phyloP scores from a whole-genome alignment of 2,329 filamentous ascomycete genomes.

The Trichophaea hybrida region DNA sequence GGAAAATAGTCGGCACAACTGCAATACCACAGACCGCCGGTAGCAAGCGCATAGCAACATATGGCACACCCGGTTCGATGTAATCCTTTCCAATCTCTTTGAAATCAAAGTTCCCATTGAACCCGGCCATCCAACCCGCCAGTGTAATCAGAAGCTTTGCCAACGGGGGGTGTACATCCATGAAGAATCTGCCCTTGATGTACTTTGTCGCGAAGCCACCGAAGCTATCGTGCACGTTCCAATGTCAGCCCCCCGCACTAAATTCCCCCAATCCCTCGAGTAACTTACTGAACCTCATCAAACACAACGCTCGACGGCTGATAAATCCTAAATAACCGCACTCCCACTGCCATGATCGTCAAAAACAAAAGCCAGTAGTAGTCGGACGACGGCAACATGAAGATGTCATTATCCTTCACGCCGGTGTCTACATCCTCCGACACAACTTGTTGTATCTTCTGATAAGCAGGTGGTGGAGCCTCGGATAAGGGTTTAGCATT shows the following conservation, averaged over 20 bases:
- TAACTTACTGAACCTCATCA: slow-evolving; percentile 93
- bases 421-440: neutral
- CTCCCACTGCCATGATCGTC: slow-evolving; percentile 59
- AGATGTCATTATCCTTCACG: slow-evolving; percentile 80
- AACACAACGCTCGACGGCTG: slow-evolving; percentile 94
- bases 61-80: slow-evolving; percentile 81
- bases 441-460: too few species aligned
- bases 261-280: slow-evolving; percentile 1
- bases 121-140: slow-evolving; percentile 86
- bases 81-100: slow-evolving; percentile 99
- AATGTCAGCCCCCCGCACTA: slow-evolving; percentile 6
- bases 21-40: slow-evolving; percentile 80
- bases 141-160: slow-evolving; percentile 94
- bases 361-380: slow-evolving; percentile 62
- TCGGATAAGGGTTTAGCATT: neutral
- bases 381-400: slow-evolving; percentile 69
- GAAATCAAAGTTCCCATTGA: slow-evolving; percentile 93
- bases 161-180: slow-evolving; percentile 97
- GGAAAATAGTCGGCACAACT: slow-evolving; percentile 80
- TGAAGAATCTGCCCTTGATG: slow-evolving; percentile 98
- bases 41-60: slow-evolving; percentile 92
- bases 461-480: neutral
- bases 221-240: slow-evolving; percentile 48
- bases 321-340: slow-evolving; percentile 90
- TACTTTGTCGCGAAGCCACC: slow-evolving; percentile 97